A percentile compares a stretch with the other conserved stretches of the same genome.
phyloP scores from a whole-genome alignment of 108 stramenopile genomes.

The Ochromonas danica region DNA sequence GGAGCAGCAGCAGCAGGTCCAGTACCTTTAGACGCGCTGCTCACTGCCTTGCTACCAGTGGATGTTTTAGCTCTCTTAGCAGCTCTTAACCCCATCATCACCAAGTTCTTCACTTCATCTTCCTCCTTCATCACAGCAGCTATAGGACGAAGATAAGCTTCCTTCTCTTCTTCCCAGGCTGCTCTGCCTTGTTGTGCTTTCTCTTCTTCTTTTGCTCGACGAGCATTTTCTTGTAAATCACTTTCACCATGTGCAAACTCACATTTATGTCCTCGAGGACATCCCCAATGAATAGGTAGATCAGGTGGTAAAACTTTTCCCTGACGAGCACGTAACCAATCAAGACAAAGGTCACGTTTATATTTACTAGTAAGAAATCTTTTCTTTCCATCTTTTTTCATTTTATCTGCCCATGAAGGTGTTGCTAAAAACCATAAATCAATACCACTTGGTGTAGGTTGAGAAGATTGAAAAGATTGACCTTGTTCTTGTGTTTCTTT shows the following conservation, averaged over 20 bases:
- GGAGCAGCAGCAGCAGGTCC: no score
- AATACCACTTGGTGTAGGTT: conserved; percentile 74
- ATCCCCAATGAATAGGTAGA: conserved; percentile 41
- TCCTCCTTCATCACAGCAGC: not conserved
- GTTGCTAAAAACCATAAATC: conserved; percentile 87
- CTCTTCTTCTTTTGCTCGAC: not conserved
- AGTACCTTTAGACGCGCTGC: no score
- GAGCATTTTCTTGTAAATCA: not conserved
- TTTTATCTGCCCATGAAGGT: conserved; percentile 80
- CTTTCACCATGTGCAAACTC: conserved; percentile 51
- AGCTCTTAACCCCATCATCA: not conserved
- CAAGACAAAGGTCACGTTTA: conserved; percentile 41
- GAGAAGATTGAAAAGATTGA: conserved; percentile 46
- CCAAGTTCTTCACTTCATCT: not conserved
- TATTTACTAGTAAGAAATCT: conserved; percentile 64
- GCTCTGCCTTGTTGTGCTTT: not conserved
- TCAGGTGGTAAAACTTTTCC: conserved; percentile 38
- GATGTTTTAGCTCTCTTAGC: no score
- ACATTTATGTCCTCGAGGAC: conserved; percentile 47
- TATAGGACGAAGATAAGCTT: not conserved
- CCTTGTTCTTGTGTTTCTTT: conserved; percentile 63
- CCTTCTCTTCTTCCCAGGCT: not conserved
- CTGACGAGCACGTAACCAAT: conserved; percentile 47
- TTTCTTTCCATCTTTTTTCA: conserved; percentile 63
- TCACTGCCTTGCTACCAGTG: no score